Base-by-base conservation (phyloP, 1,139 yeast genomes). In the Candida tetrigidarum region DNA sequence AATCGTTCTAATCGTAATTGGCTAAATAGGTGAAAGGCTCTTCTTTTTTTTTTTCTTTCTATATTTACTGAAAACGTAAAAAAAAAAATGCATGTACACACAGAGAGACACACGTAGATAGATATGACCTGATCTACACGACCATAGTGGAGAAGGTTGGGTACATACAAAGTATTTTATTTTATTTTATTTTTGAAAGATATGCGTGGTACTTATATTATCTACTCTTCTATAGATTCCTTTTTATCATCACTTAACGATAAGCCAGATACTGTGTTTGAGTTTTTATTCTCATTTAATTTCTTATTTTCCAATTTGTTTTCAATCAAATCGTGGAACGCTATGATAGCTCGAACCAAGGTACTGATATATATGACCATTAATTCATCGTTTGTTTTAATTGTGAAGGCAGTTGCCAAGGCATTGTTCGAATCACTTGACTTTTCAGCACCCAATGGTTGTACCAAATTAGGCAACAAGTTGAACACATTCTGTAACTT, bases 261-360 rank as follows among this genome's bases (percentile, higher is more conserved):
- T 9, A 29, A 19, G 10, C 48, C 57, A 14, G 42, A 32, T 8
- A 35, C 19, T 12, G 46, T 22, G 19, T 44, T 44, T 40, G 45
- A 47, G 33, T 53, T 42, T 18, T 53, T 56, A 46, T 71, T 74
- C 49, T 83, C 79, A 50, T 71, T 71, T 41, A 65, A 57, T 56
- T 78, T 80, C 59, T 83, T 83, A 64, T 91, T 91, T 57, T 89
- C 90, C 56, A 93, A 84, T 68, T 93, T 93, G 71, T 95, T 95
- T 59, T 93, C 99, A 63, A 95, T 93, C 65, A 95, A 79, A 64
- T 95, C 96, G 67, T 95, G 97, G 78, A 93, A 92, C 12, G 99
- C 96, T 62, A 93, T 88, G 57, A 93, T 93, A 14, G 98, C 89
- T 59, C 99, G 81, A 18, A 93, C 97, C 58, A 95, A 75, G 39